Evolutionary conservation across 2,329 filamentous ascomycete species (phyloP).

Genomic region (Claviceps digitariae): DNA sequence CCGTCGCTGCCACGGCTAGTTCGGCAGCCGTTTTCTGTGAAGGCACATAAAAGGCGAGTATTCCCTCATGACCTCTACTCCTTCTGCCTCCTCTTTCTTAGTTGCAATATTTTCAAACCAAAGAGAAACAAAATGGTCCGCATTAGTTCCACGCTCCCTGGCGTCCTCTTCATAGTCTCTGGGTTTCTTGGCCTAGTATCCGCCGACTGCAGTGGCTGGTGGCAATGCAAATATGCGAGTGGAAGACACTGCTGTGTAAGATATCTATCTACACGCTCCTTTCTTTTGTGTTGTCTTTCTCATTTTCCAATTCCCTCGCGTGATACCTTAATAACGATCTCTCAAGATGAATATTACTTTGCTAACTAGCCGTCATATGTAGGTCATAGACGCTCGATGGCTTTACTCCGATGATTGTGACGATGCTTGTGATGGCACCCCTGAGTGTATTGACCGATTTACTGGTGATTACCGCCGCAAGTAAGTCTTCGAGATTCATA

Average conservation of each 20-base stretch:
- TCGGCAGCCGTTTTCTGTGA: too few species aligned
- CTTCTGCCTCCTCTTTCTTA: too few species aligned
- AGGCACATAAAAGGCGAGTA: too few species aligned
- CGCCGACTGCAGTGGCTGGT: not conserved
- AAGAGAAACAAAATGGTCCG: not conserved
- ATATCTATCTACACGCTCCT: not conserved
- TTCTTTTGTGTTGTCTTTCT: not conserved
- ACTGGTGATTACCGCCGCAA: not conserved
- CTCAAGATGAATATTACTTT: not conserved
- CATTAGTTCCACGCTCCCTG: not conserved
- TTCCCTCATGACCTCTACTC: too few species aligned
- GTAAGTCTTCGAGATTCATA: not conserved
- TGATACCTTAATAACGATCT: too few species aligned
- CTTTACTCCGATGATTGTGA: not conserved
- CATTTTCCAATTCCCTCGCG: not conserved
- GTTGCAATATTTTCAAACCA: too few species aligned
- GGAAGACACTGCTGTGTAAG: not conserved
- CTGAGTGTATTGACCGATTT: not conserved
- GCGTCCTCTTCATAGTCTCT: not conserved
- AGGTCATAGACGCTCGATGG: not conserved
- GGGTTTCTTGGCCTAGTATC: not conserved
- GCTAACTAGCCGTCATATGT: not conserved
- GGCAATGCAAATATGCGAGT: not conserved
- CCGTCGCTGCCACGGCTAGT: too few species aligned
- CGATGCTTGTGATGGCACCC: not conserved